Evolutionary conservation across 2,329 filamentous ascomycete genomes (phyloP), one percentile per base, ranked within the genome.

Genomic region (Monosporascus ibericus): DNA sequence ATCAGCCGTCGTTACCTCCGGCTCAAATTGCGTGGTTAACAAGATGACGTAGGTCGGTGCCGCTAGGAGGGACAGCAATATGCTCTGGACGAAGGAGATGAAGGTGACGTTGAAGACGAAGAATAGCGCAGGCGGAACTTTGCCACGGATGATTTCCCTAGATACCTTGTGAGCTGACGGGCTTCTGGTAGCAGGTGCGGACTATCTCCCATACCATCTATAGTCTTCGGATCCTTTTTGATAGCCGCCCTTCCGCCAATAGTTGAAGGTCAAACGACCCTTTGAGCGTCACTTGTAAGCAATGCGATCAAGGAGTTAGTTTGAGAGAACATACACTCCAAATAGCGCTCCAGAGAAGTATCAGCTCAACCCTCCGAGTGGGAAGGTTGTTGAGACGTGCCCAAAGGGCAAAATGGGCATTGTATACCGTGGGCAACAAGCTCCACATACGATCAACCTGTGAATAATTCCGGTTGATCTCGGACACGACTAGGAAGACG

Each of bases 401-500:
- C 86, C 92, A 99, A n/a, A 84, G 63, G 38, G 84, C 81, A 66
- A 89, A 94, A 70, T 99, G 92, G 6, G 84, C 79, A 66, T 94
- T 87, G 71, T 95, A 97, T 48, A 96, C 65, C 7, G 89, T 86
- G 1, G 94, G 94, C 48, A 99, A 73, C 55, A 99, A 77, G 66
- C 90, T 94, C 94, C 94, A 99, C 62, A 87, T 74, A 48, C 94
- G 84, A 70, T 99, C 94, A 42, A 99, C 86, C 72, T 99, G 94
- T n/a, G 92, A 96, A 70, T 92, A 96, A 70, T 99, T 99, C 64
- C 81, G 82, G 72, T 95, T 97, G 73, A 90, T 72, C 70, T 97
- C 92, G 1, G 91, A 89, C 5, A 84, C 75, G 34, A 92, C 65
- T 24, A 96, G 74, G 63, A 95, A 88, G 27, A 94, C 64, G 5